Percentiles rank a stretch among this genome's conserved stretches.
phyloP scores from a whole-genome alignment of 2,329 filamentous ascomycete genomes.

The Chaetomium globosum region DNA sequence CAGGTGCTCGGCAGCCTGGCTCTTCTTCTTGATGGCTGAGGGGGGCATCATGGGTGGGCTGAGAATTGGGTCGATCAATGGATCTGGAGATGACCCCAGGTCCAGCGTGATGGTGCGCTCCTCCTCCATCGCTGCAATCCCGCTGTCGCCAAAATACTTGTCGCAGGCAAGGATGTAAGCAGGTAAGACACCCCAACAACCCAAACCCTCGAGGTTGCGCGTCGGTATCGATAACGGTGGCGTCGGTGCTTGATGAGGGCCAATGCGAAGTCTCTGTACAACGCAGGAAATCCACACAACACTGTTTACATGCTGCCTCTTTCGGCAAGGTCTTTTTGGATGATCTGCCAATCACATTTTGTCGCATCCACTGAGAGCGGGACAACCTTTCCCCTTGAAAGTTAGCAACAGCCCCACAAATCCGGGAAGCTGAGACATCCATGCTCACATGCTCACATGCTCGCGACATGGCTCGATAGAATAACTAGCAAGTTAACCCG shows the following conservation, averaged over 20 bases:
- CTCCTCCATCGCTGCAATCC: constrained; percentile 27
- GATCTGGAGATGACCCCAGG: constrained; percentile 56
- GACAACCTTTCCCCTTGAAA: constrained; percentile 3
- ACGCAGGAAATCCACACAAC: constrained; percentile 19
- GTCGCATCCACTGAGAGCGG: constrained; percentile 2
- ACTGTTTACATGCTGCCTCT: constrained; percentile 35
- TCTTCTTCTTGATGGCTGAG: constrained; percentile 47
- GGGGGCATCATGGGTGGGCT: constrained; percentile 45
- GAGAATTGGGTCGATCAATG: constrained; percentile 49
- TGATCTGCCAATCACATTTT: constrained; percentile 27
- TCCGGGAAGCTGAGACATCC: not conserved
- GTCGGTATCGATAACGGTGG: constrained; percentile 27
- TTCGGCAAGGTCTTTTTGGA: constrained; percentile 20
- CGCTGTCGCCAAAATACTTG: constrained; percentile 15
- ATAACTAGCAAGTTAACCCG: too few relatives aligned
- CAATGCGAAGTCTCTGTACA: constrained; percentile 18
- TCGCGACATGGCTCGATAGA: too few relatives aligned
- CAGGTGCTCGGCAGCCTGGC: constrained; percentile 47
- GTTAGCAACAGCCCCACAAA: not conserved
- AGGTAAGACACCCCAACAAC: constrained; percentile 4
- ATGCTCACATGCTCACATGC: not conserved
- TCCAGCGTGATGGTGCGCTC: constrained; percentile 43
- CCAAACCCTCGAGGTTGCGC: constrained; percentile 16
- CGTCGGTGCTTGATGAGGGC: constrained; percentile 15
- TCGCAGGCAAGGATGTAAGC: constrained; percentile 8